A percentile compares a stretch with the other conserved stretches of the same genome.
Conservation (phyloP, 139 green algal genomes). For the Coelastrella sp. region DNA sequence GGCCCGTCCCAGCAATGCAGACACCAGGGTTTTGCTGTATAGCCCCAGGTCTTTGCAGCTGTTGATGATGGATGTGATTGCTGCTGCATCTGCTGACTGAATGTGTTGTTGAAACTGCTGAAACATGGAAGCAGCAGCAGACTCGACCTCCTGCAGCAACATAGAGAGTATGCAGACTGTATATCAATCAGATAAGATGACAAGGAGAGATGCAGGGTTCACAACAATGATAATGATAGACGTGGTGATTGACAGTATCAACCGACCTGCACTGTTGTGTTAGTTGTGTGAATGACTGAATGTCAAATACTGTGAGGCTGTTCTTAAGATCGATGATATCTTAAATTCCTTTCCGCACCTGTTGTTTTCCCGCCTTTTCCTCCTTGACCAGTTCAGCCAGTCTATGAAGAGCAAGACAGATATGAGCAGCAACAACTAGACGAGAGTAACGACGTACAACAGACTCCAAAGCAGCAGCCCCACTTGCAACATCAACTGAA, state of each 20-base stretch:
- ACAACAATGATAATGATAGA: no score
- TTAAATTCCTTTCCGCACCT: slow-evolving; percentile 17
- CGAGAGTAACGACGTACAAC: no score
- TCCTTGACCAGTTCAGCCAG: slow-evolving; percentile 33
- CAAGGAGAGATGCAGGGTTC: no score
- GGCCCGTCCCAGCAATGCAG: not conserved
- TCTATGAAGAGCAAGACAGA: no score
- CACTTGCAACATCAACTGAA: not conserved
- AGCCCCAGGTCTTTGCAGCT: slow-evolving; percentile 32
- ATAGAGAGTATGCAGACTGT: no score
- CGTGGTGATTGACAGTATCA: no score
- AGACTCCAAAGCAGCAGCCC: no score
- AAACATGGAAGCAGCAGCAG: not conserved
- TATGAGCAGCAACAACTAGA: not conserved
- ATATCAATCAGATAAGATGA: no score
- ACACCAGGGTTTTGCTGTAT: slow-evolving; percentile 20
- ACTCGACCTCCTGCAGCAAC: slow-evolving; percentile 28
- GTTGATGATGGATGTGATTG: slow-evolving; percentile 4
- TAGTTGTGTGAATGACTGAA: no score
- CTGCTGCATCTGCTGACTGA: slow-evolving; percentile 15
- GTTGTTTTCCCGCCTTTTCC: not conserved
- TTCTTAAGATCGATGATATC: no score
- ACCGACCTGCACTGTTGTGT: no score
- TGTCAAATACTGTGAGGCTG: not conserved
- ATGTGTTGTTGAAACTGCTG: not conserved